phyloP scores from a whole-genome alignment of 2,329 filamentous ascomycete species.

The Aureobasidium sp. region DNA sequence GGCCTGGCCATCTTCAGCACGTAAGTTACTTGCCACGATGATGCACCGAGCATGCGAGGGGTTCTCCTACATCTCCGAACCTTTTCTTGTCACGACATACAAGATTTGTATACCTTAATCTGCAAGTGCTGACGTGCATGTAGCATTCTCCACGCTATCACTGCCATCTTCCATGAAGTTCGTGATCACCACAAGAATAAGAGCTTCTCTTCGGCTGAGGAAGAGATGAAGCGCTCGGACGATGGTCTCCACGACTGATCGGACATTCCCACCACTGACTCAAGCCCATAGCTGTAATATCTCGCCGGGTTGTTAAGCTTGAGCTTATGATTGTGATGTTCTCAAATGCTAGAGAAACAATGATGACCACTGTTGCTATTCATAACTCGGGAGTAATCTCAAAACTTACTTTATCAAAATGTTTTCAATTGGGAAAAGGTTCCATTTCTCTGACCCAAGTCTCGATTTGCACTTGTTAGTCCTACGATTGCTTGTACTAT shows the following conservation, averaged over 20 bases:
- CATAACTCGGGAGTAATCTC: no score
- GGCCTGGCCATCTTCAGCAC: slow-evolving; percentile 40
- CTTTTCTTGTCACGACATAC: no score
- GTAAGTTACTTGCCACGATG: slow-evolving; percentile 14
- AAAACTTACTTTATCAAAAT: no score
- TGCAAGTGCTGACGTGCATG: not conserved
- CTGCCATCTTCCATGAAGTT: slow-evolving; percentile 36
- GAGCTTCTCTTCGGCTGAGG: not conserved
- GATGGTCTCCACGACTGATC: not conserved
- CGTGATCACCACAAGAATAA: slow-evolving; percentile 22
- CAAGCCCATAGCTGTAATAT: not conserved
- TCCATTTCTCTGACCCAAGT: no score
- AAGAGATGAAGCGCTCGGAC: not conserved
- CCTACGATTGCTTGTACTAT: no score
- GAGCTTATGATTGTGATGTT: not conserved
- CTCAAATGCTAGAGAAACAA: not conserved
- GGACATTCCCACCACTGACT: not conserved
- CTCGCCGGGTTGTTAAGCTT: not conserved
- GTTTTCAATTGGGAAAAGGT: no score
- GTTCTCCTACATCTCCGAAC: no score
- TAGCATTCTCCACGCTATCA: slow-evolving; percentile 35
- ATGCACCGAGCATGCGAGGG: no score
- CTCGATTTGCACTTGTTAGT: no score
- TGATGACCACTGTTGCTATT: no score
- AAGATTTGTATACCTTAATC: no score